A percentile compares a stretch with the other conserved stretches of the same genome.
Conservation (phyloP, 2,329 filamentous ascomycete genomes). For the Diplodia scrobiculata region DNA sequence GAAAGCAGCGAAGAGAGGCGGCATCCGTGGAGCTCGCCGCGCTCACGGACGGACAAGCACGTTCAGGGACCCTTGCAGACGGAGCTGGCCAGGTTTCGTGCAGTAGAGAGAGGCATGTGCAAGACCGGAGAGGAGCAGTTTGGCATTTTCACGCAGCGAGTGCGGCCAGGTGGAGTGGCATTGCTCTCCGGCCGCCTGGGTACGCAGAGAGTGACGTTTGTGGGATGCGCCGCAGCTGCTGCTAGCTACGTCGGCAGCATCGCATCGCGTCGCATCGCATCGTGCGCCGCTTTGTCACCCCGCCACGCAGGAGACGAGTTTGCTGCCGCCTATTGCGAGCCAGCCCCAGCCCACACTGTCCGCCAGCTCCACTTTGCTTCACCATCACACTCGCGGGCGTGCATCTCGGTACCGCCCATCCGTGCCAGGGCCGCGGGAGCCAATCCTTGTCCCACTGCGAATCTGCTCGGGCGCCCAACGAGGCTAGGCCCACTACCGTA, state of each 20-base stretch:
- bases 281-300: neutral
- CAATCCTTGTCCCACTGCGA: constrained; percentile 14
- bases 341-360: neutral
- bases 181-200: constrained; percentile 8
- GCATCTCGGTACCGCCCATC: neutral
- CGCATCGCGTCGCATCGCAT: constrained; percentile 20
- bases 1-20: neutral
- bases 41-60: constrained; percentile 4
- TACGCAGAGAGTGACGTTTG: constrained; percentile 25
- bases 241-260: neutral
- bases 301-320: neutral
- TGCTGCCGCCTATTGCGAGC: neutral
- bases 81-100: neutral
- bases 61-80: neutral
- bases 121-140: neutral
- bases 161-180: constrained; percentile 19
- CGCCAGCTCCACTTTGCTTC: neutral
- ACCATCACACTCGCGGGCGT: neutral
- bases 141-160: constrained; percentile 13
- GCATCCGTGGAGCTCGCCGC: constrained; percentile 14
- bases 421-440: neutral
- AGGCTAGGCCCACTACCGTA: neutral
- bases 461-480: constrained; percentile 12
- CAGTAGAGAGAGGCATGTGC: neutral
- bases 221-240: constrained; percentile 19